Base-by-base conservation (phyloP, 2,329 filamentous ascomycete genomes). In the Xylariomycetidae sp. region DNA sequence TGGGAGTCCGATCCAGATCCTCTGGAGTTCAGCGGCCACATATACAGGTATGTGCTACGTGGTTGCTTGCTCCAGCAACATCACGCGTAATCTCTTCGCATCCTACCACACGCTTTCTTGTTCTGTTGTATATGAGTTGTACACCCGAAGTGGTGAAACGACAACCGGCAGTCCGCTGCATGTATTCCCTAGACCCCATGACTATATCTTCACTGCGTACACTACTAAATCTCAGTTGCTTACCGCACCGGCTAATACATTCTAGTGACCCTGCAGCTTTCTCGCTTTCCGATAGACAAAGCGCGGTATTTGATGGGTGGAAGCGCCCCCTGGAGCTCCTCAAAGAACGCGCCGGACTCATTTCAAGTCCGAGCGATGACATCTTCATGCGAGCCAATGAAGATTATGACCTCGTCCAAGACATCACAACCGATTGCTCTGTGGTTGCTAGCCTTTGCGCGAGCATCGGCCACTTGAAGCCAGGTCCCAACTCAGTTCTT, bases 371-470 rank as follows among this genome's bases (percentile, higher is more conserved):
- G 14, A 40, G 13, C 27, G 30, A 35, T 16, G 29, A 30, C 13
- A 37, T 27, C 12, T 54, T 50, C 43, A 61, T 54, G 58, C 43
- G 43, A 22, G 54, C 72, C 12, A 61, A 63, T 6, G 62, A 69
- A 7, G 70, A 74, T 11, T 79, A 85, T 41, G 90, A 98, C 59
- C 73, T 98, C 6, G 88, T 96, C 3, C 92, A 98, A 60, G 92
- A 98, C 59, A 80, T 94, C 38, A 89, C 90, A 5, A 94, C 90
- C 1, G 92, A 98, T 58, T 98, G 92, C 56, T 97, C 92, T 2
- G 90, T 98, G 4, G 90, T 98, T 17, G 92, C 92, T 12, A 96
- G 92, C 56, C 71, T 98, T 5, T 96, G 89, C 55, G 88, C 89
- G 16, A 82, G 78, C 16, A 80, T 83, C 40, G 80, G 81, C 25